These are phyloP conservation scores for Monosporascus cannonballus DNA, from an alignment of 2,329 filamentous ascomycete species.

Conservation along the genomic window DNA sequence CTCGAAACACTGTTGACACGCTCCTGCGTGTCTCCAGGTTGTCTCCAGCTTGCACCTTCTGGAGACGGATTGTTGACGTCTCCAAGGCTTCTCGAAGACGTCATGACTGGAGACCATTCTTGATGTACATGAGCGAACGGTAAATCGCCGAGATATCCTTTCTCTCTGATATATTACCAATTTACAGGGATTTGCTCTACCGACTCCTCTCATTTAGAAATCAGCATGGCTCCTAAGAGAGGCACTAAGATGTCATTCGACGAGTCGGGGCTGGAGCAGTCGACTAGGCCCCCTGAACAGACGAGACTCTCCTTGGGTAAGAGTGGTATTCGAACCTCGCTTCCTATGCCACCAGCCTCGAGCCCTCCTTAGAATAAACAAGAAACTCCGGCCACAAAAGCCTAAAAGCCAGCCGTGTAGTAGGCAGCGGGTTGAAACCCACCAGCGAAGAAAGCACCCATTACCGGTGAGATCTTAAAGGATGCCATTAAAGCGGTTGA, in stretches of 20 bases:
- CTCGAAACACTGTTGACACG: too few species aligned
- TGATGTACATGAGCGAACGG: too few species aligned
- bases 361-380: not conserved
- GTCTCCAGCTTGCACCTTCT: too few species aligned
- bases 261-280: not conserved
- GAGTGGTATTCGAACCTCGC: not conserved
- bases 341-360: not conserved
- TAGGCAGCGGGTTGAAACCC: not conserved
- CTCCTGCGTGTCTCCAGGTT: too few species aligned
- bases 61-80: too few species aligned
- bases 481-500: not conserved
- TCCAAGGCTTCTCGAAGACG: too few species aligned
- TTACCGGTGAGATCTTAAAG: not conserved
- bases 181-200: not conserved
- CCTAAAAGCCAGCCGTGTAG: not conserved
- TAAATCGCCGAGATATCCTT: too few species aligned
- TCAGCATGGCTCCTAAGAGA: not conserved
- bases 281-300: not conserved
- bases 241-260: not conserved
- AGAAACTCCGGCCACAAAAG: not conserved
- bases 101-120: too few species aligned
- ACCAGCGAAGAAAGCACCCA: not conserved
- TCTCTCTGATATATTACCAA: too few species aligned
- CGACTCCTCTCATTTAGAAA: not conserved
- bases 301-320: not conserved